Percentiles rank a stretch among this genome's conserved stretches.
Conservation (phyloP, 2,329 filamentous ascomycete species). For the Gnomoniopsis sp. region DNA sequence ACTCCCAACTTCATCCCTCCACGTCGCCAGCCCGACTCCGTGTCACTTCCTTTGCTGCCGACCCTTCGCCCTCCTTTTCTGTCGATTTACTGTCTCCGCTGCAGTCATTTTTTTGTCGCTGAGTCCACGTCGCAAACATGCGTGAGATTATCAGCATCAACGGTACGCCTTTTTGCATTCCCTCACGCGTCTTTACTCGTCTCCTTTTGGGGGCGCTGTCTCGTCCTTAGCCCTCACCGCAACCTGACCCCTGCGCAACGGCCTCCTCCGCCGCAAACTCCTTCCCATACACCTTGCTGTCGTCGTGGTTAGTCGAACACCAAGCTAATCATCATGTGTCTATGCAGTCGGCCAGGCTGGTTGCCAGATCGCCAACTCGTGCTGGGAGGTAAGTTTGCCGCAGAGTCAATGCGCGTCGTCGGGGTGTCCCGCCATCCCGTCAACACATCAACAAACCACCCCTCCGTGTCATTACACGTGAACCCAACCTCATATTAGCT, state of each 20-base stretch:
- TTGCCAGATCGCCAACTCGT: constrained; percentile 99
- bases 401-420: constrained; percentile 5
- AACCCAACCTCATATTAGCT: constrained; percentile 24
- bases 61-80: constrained; percentile 27
- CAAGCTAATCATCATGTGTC: constrained; percentile 51
- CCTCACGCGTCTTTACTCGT: constrained; percentile 24
- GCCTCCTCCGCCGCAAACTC: constrained; percentile 22
- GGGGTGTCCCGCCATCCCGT: constrained; percentile 6
- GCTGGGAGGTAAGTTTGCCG: constrained; percentile 88
- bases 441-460: constrained; percentile 17
- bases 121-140: constrained; percentile 61
- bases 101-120: constrained; percentile 5
- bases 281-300: constrained; percentile 13
- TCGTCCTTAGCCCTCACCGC: constrained; percentile 42
- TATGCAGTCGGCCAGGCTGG: constrained; percentile 93
- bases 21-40: constrained; percentile 20
- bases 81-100: constrained; percentile 29
- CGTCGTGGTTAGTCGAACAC: constrained; percentile 22
- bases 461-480: constrained; percentile 11
- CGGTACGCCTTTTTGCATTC: constrained; percentile 60
- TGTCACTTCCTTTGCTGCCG: constrained; percentile 22
- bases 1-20: constrained; percentile 11
- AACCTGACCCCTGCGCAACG: constrained; percentile 23
- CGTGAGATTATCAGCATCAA: constrained; percentile 99
- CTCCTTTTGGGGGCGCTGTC: constrained; percentile 22